Evolutionary conservation across 768 basidiomycete genomes (phyloP).

Genomic region (Lactarius quietus): DNA sequence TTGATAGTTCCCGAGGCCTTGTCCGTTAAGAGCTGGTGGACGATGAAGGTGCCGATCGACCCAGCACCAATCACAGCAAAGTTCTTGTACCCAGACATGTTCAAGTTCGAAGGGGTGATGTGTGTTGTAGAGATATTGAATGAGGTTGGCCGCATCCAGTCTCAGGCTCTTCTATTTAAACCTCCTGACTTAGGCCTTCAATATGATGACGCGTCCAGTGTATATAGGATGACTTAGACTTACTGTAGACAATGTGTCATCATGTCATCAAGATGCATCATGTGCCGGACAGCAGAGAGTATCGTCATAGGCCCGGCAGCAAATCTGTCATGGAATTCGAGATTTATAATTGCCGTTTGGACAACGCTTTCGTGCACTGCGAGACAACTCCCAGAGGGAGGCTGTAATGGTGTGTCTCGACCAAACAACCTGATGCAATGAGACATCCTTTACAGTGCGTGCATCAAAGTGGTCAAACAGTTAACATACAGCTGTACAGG

Average conservation of each 20-base stretch:
- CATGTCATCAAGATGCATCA: no score
- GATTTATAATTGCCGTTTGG: no score
- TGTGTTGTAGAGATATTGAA: neutral
- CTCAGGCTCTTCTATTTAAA: neutral
- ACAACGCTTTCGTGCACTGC: no score
- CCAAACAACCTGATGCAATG: neutral
- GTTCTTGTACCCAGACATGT: conserved; percentile 22
- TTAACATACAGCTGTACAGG: neutral
- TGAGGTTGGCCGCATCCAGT: neutral
- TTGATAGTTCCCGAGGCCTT: conserved; percentile 16
- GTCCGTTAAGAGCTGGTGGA: conserved; percentile 21
- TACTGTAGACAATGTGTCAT: no score
- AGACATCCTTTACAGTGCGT: neutral
- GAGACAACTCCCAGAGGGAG: no score
- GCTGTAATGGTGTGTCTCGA: no score
- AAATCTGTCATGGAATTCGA: no score
- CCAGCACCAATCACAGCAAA: conserved; percentile 22
- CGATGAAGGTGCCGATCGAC: conserved; percentile 17
- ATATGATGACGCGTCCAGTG: no score
- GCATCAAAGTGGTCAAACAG: neutral
- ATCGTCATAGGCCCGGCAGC: no score
- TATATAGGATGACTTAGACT: no score
- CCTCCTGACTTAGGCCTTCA: neutral
- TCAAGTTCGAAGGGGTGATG: neutral
- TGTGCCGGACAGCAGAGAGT: no score